These are phyloP conservation scores for Fraxinus greggii DNA, from an alignment of 305 asterid genomes.

Conservation along the genomic window DNA sequence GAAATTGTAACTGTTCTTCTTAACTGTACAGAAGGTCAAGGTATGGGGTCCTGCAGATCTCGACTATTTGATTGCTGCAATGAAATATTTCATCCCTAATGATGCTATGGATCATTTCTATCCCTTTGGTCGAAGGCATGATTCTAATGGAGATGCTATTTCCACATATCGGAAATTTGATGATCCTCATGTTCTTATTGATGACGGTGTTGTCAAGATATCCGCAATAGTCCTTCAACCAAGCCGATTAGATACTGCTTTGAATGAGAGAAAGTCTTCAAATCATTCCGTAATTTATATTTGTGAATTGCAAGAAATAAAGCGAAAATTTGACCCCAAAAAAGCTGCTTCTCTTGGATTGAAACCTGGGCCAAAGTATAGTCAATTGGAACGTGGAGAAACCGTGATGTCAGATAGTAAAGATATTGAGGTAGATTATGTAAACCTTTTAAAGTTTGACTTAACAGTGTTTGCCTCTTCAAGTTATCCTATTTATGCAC, in stretches of 20 bases:
- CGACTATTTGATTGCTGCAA: constrained; percentile 73
- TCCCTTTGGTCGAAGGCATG: constrained; percentile 65
- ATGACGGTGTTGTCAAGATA: constrained; percentile 81
- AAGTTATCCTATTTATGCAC: constrained; percentile 8
- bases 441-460: background rate
- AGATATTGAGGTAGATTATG: constrained; percentile 43
- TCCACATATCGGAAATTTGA: constrained; percentile 27
- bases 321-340: constrained; percentile 74
- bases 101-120: constrained; percentile 79
- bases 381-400: constrained; percentile 68
- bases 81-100: constrained; percentile 80
- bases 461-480: background rate
- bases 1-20: constrained; percentile 5
- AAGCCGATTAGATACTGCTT: constrained; percentile 25
- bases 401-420: constrained; percentile 72
- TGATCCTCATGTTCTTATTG: constrained; percentile 60
- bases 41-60: constrained; percentile 94
- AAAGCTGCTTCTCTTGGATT: constrained; percentile 81
- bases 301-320: constrained; percentile 82
- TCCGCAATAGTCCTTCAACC: constrained; percentile 80
- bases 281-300: constrained; percentile 52
- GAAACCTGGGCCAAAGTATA: constrained; percentile 75
- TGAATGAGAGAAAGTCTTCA: constrained; percentile 35
- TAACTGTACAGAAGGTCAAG: constrained; percentile 58
- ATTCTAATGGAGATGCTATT: constrained; percentile 38